A percentile compares a stretch with the other conserved stretches of the same genome.
These are phyloP conservation scores for Sugiyamaella xylanicola DNA, from an alignment of 1,139 yeast genomes.

Conservation along the genomic window DNA sequence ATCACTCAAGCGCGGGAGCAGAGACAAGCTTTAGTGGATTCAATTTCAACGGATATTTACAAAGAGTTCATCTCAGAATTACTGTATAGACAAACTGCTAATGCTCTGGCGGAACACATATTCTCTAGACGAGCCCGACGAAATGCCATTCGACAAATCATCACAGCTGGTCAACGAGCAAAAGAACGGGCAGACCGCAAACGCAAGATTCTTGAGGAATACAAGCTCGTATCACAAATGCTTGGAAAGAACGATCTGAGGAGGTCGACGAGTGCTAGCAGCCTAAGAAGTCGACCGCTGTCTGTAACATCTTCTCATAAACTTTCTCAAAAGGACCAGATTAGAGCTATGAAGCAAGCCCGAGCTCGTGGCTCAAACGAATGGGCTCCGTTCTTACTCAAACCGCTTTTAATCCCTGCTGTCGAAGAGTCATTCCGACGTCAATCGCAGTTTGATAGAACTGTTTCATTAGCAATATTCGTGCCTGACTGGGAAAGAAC, in stretches of 20 bases:
- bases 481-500: conserved; percentile 38
- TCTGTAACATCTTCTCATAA: conserved; percentile 41
- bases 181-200: conserved; percentile 29
- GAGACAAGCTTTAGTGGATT: conserved; percentile 43
- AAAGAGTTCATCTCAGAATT: conserved; percentile 63
- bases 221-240: conserved; percentile 29
- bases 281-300: not conserved
- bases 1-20: conserved; percentile 44
- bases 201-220: conserved; percentile 31
- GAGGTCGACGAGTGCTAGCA: conserved; percentile 7
- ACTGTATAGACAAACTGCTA: conserved; percentile 48
- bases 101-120: conserved; percentile 47
- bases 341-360: conserved; percentile 16
- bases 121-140: conserved; percentile 35
- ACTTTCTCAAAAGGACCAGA: conserved; percentile 16
- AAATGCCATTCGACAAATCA: conserved; percentile 34
- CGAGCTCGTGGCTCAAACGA: conserved; percentile 25
- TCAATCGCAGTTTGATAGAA: conserved; percentile 27
- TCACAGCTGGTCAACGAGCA: conserved; percentile 28
- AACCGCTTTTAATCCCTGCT: conserved; percentile 5
- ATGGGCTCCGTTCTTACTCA: conserved; percentile 36
- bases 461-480: conserved; percentile 28
- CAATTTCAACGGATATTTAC: conserved; percentile 53
- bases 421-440: conserved; percentile 26
- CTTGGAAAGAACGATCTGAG: conserved; percentile 29